phyloP scores from a whole-genome alignment of 2,329 filamentous ascomycete genomes.

The Beauveria australis region DNA sequence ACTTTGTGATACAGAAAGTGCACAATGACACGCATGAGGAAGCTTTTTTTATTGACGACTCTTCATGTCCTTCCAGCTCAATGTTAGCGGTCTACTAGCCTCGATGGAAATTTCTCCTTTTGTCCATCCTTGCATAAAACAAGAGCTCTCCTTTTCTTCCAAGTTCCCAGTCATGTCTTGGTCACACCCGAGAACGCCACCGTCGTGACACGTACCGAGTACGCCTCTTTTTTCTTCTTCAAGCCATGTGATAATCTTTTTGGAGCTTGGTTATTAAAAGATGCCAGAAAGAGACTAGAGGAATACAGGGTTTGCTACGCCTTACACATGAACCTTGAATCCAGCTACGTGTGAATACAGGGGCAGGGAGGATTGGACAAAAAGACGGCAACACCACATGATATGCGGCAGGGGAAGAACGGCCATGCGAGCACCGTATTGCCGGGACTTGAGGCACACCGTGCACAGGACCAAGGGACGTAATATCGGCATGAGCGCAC shows the following conservation, averaged over 20 bases:
- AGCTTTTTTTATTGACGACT: background rate
- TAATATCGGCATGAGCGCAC: background rate
- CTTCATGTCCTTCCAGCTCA: no score
- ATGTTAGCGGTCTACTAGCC: background rate
- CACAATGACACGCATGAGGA: background rate
- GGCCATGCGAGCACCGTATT: background rate
- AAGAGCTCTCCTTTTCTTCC: background rate
- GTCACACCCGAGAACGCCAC: background rate
- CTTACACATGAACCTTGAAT: background rate
- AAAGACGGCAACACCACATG: background rate
- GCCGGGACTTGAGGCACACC: no score
- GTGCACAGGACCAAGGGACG: background rate
- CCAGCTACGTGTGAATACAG: background rate
- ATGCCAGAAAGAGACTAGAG: background rate
- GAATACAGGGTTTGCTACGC: background rate
- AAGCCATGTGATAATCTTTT: background rate
- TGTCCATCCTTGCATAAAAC: background rate
- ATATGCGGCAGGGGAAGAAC: background rate
- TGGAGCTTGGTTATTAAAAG: background rate
- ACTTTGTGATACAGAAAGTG: background rate
- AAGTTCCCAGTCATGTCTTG: background rate
- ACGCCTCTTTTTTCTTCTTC: background rate
- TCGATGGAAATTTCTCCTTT: slow-evolving; percentile 6
- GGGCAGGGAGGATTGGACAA: background rate
- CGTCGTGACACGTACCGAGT: background rate